Evolutionary conservation across 2,329 filamentous ascomycete species (phyloP).

Genomic region (Penicillium sp.): DNA sequence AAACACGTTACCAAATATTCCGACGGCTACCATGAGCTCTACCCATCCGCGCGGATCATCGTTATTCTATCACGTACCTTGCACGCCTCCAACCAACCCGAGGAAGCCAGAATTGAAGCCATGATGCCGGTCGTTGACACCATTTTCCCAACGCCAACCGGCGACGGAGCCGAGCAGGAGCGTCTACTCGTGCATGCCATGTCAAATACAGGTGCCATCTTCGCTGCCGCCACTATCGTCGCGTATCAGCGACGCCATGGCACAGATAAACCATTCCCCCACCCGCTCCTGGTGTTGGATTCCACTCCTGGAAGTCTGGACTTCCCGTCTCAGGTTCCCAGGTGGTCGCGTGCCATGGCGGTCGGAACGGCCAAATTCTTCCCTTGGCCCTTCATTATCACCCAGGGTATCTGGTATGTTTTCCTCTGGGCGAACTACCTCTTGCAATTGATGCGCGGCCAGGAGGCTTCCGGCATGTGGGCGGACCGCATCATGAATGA

Average conservation of each 20-base stretch:
- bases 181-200: conserved; percentile 54
- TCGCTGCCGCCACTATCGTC: conserved; percentile 51
- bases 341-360: conserved; percentile 56
- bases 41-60: conserved; percentile 52
- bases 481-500: conserved; percentile 20
- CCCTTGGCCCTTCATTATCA: conserved; percentile 49
- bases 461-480: conserved; percentile 21
- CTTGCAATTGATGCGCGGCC: conserved; percentile 11
- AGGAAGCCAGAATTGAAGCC: conserved; percentile 44
- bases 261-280: conserved; percentile 42
- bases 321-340: conserved; percentile 34
- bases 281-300: conserved; percentile 51
- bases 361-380: conserved; percentile 45
- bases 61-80: conserved; percentile 53
- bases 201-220: conserved; percentile 60
- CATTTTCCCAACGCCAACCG: conserved; percentile 23
- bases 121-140: conserved; percentile 46
- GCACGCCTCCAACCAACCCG: conserved; percentile 46
- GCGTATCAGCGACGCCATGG: conserved; percentile 43
- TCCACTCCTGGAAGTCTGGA: conserved; percentile 54
- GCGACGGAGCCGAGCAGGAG: conserved; percentile 14
- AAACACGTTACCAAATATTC: conserved; percentile 58
- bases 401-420: conserved; percentile 48
- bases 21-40: conserved; percentile 52
- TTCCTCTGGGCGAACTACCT: conserved; percentile 43